A percentile compares a stretch with the other conserved stretches of the same genome.
Conservation (phyloP, 2,329 filamentous ascomycete species). For the Arthrobotrys pseudoclavata region DNA sequence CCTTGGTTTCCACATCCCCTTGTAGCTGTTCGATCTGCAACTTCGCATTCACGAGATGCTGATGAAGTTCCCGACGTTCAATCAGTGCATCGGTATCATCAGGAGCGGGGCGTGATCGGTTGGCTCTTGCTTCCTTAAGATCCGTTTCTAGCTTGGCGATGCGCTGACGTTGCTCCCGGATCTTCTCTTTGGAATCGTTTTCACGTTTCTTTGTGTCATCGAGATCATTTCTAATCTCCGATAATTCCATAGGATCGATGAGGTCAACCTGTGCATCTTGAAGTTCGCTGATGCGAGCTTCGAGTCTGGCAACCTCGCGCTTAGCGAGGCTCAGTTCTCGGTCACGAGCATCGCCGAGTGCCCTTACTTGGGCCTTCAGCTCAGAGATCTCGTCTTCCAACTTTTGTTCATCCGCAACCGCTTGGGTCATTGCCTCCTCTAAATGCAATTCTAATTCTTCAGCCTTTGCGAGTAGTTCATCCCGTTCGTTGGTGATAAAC, state of each 20-base stretch:
- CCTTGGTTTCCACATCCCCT: slow-evolving; percentile 63
- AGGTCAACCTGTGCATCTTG: slow-evolving; percentile 68
- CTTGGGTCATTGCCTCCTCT: slow-evolving; percentile 76
- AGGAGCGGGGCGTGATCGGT: slow-evolving; percentile 64
- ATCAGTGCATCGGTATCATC: slow-evolving; percentile 67
- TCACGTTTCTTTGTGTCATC: slow-evolving; percentile 77
- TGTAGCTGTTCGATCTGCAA: slow-evolving; percentile 67
- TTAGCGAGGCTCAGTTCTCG: slow-evolving; percentile 73
- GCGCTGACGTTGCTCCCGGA: slow-evolving; percentile 75
- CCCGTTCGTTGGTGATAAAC: slow-evolving; percentile 76
- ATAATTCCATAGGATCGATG: slow-evolving; percentile 73
- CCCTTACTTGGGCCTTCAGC: slow-evolving; percentile 68
- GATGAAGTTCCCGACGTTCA: slow-evolving; percentile 67
- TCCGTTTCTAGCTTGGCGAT: slow-evolving; percentile 77
- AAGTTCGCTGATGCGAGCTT: slow-evolving; percentile 73
- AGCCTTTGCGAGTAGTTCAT: slow-evolving; percentile 72
- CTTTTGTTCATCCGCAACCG: slow-evolving; percentile 76
- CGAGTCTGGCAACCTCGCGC: slow-evolving; percentile 76
- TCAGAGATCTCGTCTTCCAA: slow-evolving; percentile 72
- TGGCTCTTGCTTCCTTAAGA: slow-evolving; percentile 73
- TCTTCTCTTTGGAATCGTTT: slow-evolving; percentile 74
- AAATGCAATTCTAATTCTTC: slow-evolving; percentile 75
- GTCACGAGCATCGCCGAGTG: slow-evolving; percentile 70
- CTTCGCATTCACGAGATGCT: slow-evolving; percentile 66
- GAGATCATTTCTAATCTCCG: slow-evolving; percentile 71